A percentile compares a stretch with the other conserved stretches of the same genome.
Evolutionary conservation across 2,329 filamentous ascomycete species (phyloP).

Genomic region (Fusarium tupiense): DNA sequence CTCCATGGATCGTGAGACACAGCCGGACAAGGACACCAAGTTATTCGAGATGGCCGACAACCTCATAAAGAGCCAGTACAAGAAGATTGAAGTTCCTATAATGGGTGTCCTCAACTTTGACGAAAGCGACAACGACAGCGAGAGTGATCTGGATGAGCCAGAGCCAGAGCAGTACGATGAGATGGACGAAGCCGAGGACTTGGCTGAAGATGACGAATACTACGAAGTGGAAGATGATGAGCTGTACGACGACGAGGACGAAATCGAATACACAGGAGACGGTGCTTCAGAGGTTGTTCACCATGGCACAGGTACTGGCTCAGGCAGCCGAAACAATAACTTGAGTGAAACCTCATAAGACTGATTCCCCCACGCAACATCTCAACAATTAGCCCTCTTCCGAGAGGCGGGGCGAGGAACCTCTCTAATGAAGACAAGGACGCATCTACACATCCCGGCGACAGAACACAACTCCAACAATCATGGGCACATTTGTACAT

Average conservation of each 20-base stretch:
- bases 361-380: background rate
- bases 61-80: slow-evolving; percentile 59
- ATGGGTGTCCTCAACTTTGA: slow-evolving; percentile 57
- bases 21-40: slow-evolving; percentile 54
- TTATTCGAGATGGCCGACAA: slow-evolving; percentile 57
- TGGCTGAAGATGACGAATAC: slow-evolving; percentile 41
- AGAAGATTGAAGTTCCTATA: slow-evolving; percentile 57
- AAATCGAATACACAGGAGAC: slow-evolving; percentile 42
- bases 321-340: slow-evolving; percentile 41
- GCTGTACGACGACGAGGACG: slow-evolving; percentile 40
- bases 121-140: slow-evolving; percentile 55
- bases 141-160: slow-evolving; percentile 45
- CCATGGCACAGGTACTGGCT: slow-evolving; percentile 42
- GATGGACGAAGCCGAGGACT: slow-evolving; percentile 42
- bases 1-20: slow-evolving; percentile 52
- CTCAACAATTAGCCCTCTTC: slow-evolving; percentile 5
- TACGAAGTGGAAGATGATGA: slow-evolving; percentile 44
- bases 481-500: slow-evolving; percentile 28
- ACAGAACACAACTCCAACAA: slow-evolving; percentile 28
- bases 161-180: slow-evolving; percentile 42
- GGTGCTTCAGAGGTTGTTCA: slow-evolving; percentile 42
- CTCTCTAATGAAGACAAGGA: slow-evolving; percentile 40
- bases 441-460: slow-evolving; percentile 23
- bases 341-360: slow-evolving; percentile 42
- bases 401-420: slow-evolving; percentile 6